Evolutionary conservation across 1,139 yeast genomes (phyloP).

Genomic region (Scheffersomyces illinoinensis): DNA sequence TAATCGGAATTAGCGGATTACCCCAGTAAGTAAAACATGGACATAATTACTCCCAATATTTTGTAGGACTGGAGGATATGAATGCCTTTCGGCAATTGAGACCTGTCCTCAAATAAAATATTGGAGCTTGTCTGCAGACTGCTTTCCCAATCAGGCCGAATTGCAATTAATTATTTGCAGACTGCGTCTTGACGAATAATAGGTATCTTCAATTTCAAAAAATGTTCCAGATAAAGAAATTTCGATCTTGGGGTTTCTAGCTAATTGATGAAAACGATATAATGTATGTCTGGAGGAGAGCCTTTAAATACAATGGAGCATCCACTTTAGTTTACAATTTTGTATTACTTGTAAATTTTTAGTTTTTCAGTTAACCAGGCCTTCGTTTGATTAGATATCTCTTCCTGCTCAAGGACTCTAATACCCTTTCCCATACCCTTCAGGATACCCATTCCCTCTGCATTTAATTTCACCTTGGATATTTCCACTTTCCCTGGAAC

Average conservation of each 20-base stretch:
- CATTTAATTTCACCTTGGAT: background rate
- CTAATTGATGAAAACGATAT: background rate
- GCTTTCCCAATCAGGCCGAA: background rate
- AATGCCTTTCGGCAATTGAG: background rate
- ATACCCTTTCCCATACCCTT: background rate
- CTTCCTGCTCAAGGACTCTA: background rate
- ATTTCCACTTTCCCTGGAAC: background rate
- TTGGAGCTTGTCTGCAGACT: background rate
- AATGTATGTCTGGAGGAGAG: background rate
- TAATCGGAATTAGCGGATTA: background rate
- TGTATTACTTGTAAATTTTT: background rate
- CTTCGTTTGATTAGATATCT: background rate
- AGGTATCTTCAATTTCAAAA: background rate
- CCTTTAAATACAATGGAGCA: background rate
- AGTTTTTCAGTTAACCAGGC: background rate
- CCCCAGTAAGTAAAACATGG: background rate
- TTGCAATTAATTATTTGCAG: background rate
- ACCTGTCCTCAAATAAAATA: background rate
- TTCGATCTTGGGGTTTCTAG: background rate
- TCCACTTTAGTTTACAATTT: background rate
- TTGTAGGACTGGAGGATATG: background rate
- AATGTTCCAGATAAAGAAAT: background rate
- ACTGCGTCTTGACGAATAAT: background rate
- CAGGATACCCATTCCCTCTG: background rate
- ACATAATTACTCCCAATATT: background rate